A percentile compares a stretch with the other conserved stretches of the same genome.
These are phyloP conservation scores for Microglena sp. DNA, from an alignment of 139 green algal species.

Conservation along the genomic window DNA sequence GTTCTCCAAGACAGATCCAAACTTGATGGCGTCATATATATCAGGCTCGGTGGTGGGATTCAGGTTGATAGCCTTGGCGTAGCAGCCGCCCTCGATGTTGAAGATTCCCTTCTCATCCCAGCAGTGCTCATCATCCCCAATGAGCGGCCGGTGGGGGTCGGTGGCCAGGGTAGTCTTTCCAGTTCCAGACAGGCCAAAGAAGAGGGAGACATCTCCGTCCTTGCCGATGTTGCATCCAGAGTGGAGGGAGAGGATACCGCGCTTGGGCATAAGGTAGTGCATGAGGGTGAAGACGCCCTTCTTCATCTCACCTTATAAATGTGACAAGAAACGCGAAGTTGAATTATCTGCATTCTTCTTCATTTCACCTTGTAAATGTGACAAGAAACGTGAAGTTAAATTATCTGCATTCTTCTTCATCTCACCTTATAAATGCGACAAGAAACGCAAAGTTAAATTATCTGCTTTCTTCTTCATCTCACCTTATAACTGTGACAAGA, in stretches of 20 bases:
- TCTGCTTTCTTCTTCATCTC: too few species aligned
- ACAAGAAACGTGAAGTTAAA: too few species aligned
- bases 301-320: too few species aligned
- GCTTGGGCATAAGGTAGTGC: slow-evolving; percentile 82
- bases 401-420: too few species aligned
- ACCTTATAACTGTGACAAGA: too few species aligned
- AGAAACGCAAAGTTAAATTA: too few species aligned
- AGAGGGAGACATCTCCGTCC: slow-evolving; percentile 61
- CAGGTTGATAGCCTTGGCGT: slow-evolving; percentile 67
- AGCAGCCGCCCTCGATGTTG: slow-evolving; percentile 96
- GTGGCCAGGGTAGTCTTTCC: slow-evolving; percentile 68
- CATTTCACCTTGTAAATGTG: too few species aligned
- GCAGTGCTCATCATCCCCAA: slow-evolving; percentile 90
- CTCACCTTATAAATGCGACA: too few species aligned
- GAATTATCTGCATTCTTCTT: too few species aligned
- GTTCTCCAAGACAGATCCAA: slow-evolving; percentile 61
- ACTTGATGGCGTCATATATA: slow-evolving; percentile 80
- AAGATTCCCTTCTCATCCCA: slow-evolving; percentile 76
- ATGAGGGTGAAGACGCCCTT: slow-evolving; percentile 63
- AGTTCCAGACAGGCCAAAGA: slow-evolving; percentile 75
- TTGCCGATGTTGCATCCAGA: slow-evolving; percentile 77
- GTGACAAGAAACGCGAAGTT: too few species aligned
- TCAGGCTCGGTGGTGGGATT: slow-evolving; percentile 61
- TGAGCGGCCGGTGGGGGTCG: slow-evolving; percentile 66
- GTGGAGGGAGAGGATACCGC: slow-evolving; percentile 79